phyloP scores from a whole-genome alignment of 139 green algal genomes.

The Tetraselmis chui region DNA sequence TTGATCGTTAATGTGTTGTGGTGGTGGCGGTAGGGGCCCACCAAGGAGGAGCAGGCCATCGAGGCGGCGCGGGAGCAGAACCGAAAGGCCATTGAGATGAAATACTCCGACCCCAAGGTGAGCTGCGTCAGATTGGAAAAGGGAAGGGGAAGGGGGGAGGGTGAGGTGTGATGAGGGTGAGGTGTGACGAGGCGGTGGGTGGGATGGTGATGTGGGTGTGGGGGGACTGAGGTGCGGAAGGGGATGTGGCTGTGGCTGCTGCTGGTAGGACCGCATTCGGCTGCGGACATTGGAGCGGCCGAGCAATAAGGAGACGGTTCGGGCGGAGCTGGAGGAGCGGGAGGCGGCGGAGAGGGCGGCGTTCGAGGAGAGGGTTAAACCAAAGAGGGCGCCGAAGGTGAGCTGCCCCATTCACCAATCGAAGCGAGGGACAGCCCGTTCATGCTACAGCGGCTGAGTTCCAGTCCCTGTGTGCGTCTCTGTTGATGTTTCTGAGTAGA shows the following conservation, averaged over 20 bases:
- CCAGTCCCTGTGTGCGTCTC: no score
- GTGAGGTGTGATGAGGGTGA: no score
- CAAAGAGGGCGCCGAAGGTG: constrained; percentile 6
- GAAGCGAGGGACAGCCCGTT: no score
- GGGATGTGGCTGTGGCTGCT: no score
- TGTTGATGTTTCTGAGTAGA: no score
- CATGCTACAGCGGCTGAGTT: no score
- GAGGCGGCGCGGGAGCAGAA: constrained; percentile 36
- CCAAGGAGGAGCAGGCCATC: constrained; percentile 50
- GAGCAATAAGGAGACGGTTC: constrained; percentile 47
- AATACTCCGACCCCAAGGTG: constrained; percentile 8
- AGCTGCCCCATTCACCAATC: no score
- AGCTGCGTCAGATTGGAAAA: no score
- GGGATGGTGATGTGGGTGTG: no score
- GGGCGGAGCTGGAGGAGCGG: constrained; percentile 40
- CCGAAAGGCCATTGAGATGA: constrained; percentile 12
- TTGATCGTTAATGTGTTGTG: background rate
- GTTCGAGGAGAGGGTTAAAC: constrained; percentile 5
- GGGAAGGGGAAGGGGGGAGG: no score
- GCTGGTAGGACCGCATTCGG: background rate
- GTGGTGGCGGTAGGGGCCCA: constrained; percentile 33
- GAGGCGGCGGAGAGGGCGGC: constrained; percentile 6
- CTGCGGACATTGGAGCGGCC: constrained; percentile 51
- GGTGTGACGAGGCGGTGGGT: no score
- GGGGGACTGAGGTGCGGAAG: no score